A percentile compares a stretch with the other conserved stretches of the same genome.
Evolutionary conservation across 2,329 filamentous ascomycete species (phyloP).

Genomic region (Calcarisporium arbuscula): DNA sequence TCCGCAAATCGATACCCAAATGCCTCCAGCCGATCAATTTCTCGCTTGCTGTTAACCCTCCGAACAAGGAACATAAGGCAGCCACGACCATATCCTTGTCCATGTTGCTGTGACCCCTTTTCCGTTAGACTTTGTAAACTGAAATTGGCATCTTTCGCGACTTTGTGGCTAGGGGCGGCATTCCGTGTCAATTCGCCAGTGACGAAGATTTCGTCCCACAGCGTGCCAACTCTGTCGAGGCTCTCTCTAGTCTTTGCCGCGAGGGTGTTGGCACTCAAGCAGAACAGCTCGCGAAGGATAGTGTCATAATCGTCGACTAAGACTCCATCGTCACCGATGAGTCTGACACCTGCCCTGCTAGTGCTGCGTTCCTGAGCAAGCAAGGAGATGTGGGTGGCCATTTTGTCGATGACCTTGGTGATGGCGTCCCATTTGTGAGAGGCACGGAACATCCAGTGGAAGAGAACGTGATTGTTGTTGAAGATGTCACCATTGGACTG

Average conservation of each 20-base stretch:
- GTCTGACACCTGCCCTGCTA: conserved; percentile 30
- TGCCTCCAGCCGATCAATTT: conserved; percentile 59
- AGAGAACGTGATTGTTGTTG: conserved; percentile 68
- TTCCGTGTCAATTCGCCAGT: conserved; percentile 41
- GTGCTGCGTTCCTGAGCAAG: conserved; percentile 36
- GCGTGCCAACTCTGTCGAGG: conserved; percentile 56
- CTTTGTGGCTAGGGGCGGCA: background rate
- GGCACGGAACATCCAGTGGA: conserved; percentile 81
- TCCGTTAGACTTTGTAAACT: conserved; percentile 31
- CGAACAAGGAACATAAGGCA: conserved; percentile 77
- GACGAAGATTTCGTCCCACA: conserved; percentile 70
- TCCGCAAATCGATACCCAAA: conserved; percentile 74
- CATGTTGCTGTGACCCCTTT: conserved; percentile 26
- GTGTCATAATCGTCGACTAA: conserved; percentile 63
- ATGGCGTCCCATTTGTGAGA: conserved; percentile 71
- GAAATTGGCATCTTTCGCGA: conserved; percentile 12
- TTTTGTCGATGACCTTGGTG: conserved; percentile 60
- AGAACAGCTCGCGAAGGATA: conserved; percentile 78
- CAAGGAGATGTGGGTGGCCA: conserved; percentile 62
- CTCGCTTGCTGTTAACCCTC: conserved; percentile 48
- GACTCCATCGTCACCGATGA: no score
- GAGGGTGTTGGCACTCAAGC: conserved; percentile 68
- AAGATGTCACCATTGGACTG: conserved; percentile 53
- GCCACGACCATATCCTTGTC: conserved; percentile 54
- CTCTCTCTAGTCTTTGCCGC: conserved; percentile 59